A percentile compares a stretch with the other conserved stretches of the same genome.
phyloP scores from a whole-genome alignment of 345 rosid genomes.

The Pistacia integerrima region DNA sequence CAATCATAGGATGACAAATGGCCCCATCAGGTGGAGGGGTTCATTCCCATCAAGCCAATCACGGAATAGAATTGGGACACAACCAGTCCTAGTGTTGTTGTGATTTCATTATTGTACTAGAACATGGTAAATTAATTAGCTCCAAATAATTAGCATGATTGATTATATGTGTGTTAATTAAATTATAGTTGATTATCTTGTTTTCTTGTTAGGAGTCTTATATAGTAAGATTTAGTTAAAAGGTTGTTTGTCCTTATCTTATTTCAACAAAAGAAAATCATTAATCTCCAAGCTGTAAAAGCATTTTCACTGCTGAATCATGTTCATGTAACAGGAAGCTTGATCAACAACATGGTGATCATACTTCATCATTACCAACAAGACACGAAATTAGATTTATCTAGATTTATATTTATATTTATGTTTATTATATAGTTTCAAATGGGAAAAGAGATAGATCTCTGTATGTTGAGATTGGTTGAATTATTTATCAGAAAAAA shows the following conservation, averaged over 20 bases:
- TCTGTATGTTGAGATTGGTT: not conserved
- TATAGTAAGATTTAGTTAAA: slow-evolving; percentile 31
- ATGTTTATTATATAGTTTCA: no score
- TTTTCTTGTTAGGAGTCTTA: slow-evolving; percentile 16
- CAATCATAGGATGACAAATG: slow-evolving; percentile 20
- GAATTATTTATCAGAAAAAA: no score
- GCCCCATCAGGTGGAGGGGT: not conserved
- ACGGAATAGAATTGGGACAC: slow-evolving; percentile 25
- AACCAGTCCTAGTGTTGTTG: not conserved
- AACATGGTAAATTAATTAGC: slow-evolving; percentile 25
- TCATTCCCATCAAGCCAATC: slow-evolving; percentile 29
- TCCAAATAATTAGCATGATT: slow-evolving; percentile 30
- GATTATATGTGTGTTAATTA: slow-evolving; percentile 17
- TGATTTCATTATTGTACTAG: not conserved
- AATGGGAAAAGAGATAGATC: no score
- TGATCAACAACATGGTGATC: slow-evolving; percentile 8
- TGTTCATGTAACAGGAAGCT: not conserved
- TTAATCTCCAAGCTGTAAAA: not conserved
- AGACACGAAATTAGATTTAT: not conserved
- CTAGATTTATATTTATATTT: no score
- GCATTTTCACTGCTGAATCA: not conserved
- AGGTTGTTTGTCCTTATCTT: slow-evolving; percentile 42
- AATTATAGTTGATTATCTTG: slow-evolving; percentile 5
- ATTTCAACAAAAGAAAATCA: not conserved
- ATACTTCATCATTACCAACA: slow-evolving; percentile 28